Evolutionary conservation across 129 eudicot genomes (phyloP), one percentile per base, ranked within the genome.

Genomic region (Apium graveolens): DNA sequence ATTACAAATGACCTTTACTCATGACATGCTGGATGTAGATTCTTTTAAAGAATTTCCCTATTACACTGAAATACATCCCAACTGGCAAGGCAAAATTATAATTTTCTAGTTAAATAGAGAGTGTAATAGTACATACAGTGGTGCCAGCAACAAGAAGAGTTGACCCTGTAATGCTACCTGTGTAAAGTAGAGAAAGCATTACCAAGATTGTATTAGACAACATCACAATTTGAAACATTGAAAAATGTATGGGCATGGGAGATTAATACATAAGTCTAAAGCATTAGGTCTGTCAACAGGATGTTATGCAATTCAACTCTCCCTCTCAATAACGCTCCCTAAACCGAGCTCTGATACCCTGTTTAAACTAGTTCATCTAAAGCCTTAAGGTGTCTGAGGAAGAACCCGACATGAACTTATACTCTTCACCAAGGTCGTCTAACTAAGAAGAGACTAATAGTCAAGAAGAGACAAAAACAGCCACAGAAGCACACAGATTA

Each of bases 91-190:
- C 1, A 35, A 35, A 35, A 1, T 35, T 35, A 35, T 1, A 35
- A 35, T 3, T 35, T 35, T 35, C 37, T 1, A 35, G 37, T 35
- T 35, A 35, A 10, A 7, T 31, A 41, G 43, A 70, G 38, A 46
- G 57, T 48, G 77, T 76, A 21, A 83, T 85, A 57, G 81, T 32
- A 78, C 82, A 76, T 91, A 95, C 97, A 53, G 98, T 95, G 82
- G 98, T 95, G 72, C 98, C 98, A 74, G 98, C 91, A 70, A 95
- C 98, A 57, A 95, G 94, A 82, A 90, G 91, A 69, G 92, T 78
- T 27, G 98, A 81, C 79, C 94, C 85, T 76, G 86, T 83, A 48
- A 95, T 82, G 84, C 94, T 91, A 80, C 98, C 98, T 95, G 96
- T 41, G 78, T 3, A 83, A 38, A 77, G 35, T 17, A 44, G 29